Conservation (phyloP, 1,139 yeast genomes). For the Pichia sp. region DNA sequence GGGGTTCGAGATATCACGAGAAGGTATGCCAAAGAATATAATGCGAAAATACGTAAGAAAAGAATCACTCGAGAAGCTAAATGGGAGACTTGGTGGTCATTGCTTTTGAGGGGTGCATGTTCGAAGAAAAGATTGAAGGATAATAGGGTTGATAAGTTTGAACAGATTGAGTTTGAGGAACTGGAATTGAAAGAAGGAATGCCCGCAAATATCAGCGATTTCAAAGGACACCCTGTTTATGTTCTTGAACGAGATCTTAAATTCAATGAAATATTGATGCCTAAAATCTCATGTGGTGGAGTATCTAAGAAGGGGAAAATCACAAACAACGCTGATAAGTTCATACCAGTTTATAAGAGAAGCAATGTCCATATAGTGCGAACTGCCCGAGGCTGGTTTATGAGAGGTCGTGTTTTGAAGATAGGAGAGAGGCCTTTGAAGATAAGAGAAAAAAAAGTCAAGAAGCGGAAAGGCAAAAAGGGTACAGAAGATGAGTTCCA, state of each 20-base stretch:
- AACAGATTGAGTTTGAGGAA: conserved; percentile 63
- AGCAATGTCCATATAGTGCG: conserved; percentile 58
- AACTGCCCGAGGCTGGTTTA: conserved; percentile 84
- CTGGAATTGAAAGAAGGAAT: conserved; percentile 75
- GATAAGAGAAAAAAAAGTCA: conserved; percentile 25
- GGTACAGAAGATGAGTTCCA: conserved; percentile 28
- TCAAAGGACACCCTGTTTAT: conserved; percentile 84
- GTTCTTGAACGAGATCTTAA: conserved; percentile 72
- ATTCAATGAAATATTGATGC: conserved; percentile 66
- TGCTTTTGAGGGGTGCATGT: conserved; percentile 37
- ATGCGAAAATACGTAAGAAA: conserved; percentile 70
- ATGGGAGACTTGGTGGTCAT: conserved; percentile 62
- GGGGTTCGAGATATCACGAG: conserved; percentile 79
- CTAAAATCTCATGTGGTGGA: conserved; percentile 73
- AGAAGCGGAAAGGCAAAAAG: conserved; percentile 13
- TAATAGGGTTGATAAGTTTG: conserved; percentile 59
- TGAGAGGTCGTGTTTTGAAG: conserved; percentile 70
- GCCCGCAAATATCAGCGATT: conserved; percentile 80
- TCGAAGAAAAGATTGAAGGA: conserved; percentile 33
- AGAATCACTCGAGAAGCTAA: conserved; percentile 58
- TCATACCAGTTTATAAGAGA: conserved; percentile 61
- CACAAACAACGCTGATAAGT: conserved; percentile 33
- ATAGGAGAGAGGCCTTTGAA: conserved; percentile 67
- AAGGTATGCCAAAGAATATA: conserved; percentile 66
- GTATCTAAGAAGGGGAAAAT: conserved; percentile 41